phyloP scores from a whole-genome alignment of 352 stramenopile species.

The Phytophthora colocasiae region DNA sequence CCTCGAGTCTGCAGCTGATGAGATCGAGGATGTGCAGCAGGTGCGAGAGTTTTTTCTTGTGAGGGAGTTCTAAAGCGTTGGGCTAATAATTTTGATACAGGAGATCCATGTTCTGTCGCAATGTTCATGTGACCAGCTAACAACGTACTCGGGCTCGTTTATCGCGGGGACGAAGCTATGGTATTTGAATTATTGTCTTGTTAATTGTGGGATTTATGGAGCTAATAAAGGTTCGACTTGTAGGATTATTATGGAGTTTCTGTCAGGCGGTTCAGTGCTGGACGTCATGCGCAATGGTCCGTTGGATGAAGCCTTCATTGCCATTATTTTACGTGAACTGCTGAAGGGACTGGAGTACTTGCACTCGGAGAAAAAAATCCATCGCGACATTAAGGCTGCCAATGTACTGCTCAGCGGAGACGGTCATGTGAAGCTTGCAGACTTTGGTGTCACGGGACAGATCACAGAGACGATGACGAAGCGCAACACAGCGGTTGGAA shows the following conservation, averaged over 20 bases:
- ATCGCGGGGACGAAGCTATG: constrained; percentile 85
- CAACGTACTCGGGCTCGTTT: constrained; percentile 90
- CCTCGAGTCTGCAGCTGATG: constrained; percentile 81
- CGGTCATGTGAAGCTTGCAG: constrained; percentile 80
- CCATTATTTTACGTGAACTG: constrained; percentile 83
- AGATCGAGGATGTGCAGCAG: constrained; percentile 90
- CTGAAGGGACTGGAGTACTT: constrained; percentile 83
- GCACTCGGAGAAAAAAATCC: constrained; percentile 87
- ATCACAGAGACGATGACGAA: constrained; percentile 98
- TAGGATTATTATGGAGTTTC: constrained; percentile 96
- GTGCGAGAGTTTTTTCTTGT: constrained; percentile 19
- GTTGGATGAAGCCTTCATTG: constrained; percentile 83
- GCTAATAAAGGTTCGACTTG: not conserved
- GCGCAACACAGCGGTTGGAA: constrained; percentile 97
- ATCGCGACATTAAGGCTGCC: constrained; percentile 85
- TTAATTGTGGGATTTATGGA: not conserved
- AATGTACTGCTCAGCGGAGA: constrained; percentile 86
- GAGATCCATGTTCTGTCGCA: constrained; percentile 93
- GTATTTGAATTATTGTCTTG: constrained; percentile 28
- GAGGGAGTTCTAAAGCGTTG: not conserved
- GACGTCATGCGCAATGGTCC: constrained; percentile 86
- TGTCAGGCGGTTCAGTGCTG: constrained; percentile 91
- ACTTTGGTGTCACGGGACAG: constrained; percentile 93
- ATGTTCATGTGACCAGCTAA: constrained; percentile 90
- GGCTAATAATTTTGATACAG: constrained; percentile 37